Evolutionary conservation across 441 rosid genomes (phyloP), one percentile per base, ranked within the genome.

Genomic region (Mallotus japonicus): DNA sequence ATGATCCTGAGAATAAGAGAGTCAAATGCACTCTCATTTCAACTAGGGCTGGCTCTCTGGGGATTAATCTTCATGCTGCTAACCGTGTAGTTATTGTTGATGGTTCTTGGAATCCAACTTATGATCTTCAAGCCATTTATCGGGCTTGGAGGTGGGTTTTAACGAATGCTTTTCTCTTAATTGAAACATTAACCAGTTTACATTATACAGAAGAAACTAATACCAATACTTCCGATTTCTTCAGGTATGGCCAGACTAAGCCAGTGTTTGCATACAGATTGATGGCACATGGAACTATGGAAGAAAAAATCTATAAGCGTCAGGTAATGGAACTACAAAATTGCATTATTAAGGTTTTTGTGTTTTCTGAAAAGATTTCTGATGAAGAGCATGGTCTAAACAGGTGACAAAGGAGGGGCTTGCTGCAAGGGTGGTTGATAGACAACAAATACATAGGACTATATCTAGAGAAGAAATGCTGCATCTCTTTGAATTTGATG

Each of bases 91-190:
- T 96, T 78, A 96, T 96, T 62, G 97, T 96, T 56, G 98, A 96
- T 81, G 98, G 99, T 71, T 96, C 99, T 63, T 96, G 99, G 99
- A 96, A 96, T 85, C 99, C 99, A 72, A 96, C 99, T 17, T 89
- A 89, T 75, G 99, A 96, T 86, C 96, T 96, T 82, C 99, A 96
- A 83, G 98, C 99, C 72, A 92, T 96, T 80, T 96, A 77, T 84
- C 92, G 99, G 56, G 97, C 98, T 56, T 96, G 99, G 99, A 90
- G 99, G 99, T 96, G 79, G 62, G 71, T 81, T 72, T 50, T 13
- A 47, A 13, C 19, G 3, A 1, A 73, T 55, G 44, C 62, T 57
- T 67, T 53, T 56, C 17, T 71, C 42, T 40, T 19, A 16, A 60
- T 12, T 74, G 47, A 50, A 40, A 61, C 3, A 3, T 42, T 50